Base-by-base conservation (phyloP, 2,329 filamentous ascomycete genomes). In the Xylariaceae sp. region DNA sequence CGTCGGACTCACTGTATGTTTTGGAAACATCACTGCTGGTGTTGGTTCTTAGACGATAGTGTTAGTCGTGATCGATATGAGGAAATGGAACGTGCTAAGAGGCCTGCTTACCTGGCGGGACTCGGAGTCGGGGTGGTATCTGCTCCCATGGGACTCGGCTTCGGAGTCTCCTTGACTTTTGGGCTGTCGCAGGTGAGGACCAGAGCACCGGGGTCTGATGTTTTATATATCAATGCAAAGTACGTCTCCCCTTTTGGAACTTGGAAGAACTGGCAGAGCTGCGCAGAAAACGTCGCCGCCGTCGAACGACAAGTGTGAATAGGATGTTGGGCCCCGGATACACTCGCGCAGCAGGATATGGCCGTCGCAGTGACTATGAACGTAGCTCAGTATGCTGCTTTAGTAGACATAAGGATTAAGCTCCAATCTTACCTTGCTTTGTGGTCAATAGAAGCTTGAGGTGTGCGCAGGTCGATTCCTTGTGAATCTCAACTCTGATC, bases 401-500 rank as follows among this genome's bases (percentile, higher is more conserved):
- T 14, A 37, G n/a, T 20, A 43, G 20, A 41, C 18, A 20, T 14
- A 20, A 29, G 10, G 10, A 6, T 10, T 5, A 20, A 3, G 23
- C 41, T 2, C n/a, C 16, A 19, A 7, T n/a, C 16, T 21, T 48
- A 56, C 55, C 32, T 23, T 50, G 40, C 1, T 21, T 10, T 7
- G 46, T 32, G 20, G 20, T 48, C 20, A 43, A 9, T 3, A 41
- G 10, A 12, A 44, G 16, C 40, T 52, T 52, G 16, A 56, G 7
- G 12, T 40, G 6, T 18, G 45, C 48, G 47, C 56, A 57, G 9
- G 48, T 57, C 16, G 44, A 47, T 37, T 41, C 19, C 23, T 20
- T 20, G 29, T 58, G 60, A 37, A 56, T 41, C 16, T 57, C 37
- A 42, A 60, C 19, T 20, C 6, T 7, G 7, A 60, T 40, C 6